Conservation (phyloP, 2,329 filamentous ascomycete genomes). For the Elsinoe perseae region DNA sequence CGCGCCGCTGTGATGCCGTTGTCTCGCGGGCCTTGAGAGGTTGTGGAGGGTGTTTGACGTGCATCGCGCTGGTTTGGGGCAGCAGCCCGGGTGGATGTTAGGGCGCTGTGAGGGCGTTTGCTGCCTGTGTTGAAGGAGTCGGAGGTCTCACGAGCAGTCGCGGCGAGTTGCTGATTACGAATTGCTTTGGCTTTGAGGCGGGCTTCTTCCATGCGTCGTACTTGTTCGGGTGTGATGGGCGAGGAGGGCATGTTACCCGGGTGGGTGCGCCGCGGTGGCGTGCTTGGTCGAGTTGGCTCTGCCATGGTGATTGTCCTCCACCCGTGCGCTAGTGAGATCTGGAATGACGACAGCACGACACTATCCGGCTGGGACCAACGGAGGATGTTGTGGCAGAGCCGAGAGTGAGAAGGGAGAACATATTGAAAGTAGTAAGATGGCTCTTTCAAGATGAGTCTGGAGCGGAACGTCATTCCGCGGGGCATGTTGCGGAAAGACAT, state of each 20-base stretch:
- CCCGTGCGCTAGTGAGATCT: too few relatives aligned
- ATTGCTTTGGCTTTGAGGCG: conserved; percentile 82
- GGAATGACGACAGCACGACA: too few relatives aligned
- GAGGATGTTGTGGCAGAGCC: not conserved
- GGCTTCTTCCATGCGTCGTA: conserved; percentile 65
- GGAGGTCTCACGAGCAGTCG: conserved; percentile 35
- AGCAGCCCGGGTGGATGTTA: conserved; percentile 45
- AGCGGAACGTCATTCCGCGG: conserved; percentile 12
- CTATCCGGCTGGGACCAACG: too few relatives aligned
- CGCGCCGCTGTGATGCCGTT: conserved; percentile 63
- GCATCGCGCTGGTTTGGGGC: conserved; percentile 63
- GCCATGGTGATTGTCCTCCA: conserved; percentile 24
- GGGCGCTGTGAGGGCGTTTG: conserved; percentile 62
- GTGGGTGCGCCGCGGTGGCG: conserved; percentile 39
- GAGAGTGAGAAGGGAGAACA: not conserved
- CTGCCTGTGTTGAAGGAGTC: conserved; percentile 49
- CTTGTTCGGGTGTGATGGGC: conserved; percentile 54
- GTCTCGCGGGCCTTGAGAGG: conserved; percentile 33
- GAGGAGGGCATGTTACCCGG: conserved; percentile 36
- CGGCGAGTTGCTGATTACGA: conserved; percentile 63
- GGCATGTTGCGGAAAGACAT: not conserved
- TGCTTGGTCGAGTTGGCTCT: conserved; percentile 36
- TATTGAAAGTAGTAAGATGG: not conserved
- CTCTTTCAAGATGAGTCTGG: not conserved
- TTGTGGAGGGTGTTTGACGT: conserved; percentile 35